These are phyloP conservation scores for Pulveroboletus sp. DNA, from an alignment of 768 basidiomycete species.

Conservation along the genomic window DNA sequence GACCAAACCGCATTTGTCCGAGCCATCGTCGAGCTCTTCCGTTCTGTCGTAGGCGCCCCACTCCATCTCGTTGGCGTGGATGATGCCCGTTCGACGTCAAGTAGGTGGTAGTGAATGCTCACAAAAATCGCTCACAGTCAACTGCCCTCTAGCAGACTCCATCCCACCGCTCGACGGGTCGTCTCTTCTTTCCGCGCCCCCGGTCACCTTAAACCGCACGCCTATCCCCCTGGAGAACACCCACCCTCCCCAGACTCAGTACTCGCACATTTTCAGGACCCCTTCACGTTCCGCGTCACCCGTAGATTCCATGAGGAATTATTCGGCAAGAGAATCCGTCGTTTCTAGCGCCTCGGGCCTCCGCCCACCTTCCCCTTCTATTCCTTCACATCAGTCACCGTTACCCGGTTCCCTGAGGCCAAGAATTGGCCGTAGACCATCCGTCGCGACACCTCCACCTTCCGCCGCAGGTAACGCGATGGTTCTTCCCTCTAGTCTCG, in stretches of 20 bases:
- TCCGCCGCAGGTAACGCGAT: constrained; percentile 22
- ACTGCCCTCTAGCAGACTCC: constrained; percentile 12
- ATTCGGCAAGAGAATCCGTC: constrained; percentile 23
- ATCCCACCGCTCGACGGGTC: neutral
- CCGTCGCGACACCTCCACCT: constrained; percentile 37
- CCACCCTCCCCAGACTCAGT: constrained; percentile 20
- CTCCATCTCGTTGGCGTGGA: constrained; percentile 58
- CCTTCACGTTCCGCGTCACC: constrained; percentile 42
- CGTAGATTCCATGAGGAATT: constrained; percentile 23
- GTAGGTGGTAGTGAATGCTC: constrained; percentile 24
- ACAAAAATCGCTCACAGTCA: constrained; percentile 4
- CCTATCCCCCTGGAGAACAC: constrained; percentile 16
- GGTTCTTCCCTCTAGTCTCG: constrained; percentile 21
- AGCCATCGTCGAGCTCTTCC: constrained; percentile 60
- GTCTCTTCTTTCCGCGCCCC: neutral
- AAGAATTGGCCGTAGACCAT: constrained; percentile 38
- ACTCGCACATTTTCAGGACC: constrained; percentile 22
- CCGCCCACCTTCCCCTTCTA: constrained; percentile 24
- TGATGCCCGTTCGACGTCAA: constrained; percentile 26
- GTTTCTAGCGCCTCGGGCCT: constrained; percentile 10
- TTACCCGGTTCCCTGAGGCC: constrained; percentile 32
- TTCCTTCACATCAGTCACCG: constrained; percentile 16
- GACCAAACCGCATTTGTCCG: constrained; percentile 76
- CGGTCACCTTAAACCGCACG: constrained; percentile 2
- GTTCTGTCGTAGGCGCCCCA: constrained; percentile 39